These are phyloP conservation scores for Neoascochyta sp. DNA, from an alignment of 2,329 filamentous ascomycete species.

Conservation along the genomic window DNA sequence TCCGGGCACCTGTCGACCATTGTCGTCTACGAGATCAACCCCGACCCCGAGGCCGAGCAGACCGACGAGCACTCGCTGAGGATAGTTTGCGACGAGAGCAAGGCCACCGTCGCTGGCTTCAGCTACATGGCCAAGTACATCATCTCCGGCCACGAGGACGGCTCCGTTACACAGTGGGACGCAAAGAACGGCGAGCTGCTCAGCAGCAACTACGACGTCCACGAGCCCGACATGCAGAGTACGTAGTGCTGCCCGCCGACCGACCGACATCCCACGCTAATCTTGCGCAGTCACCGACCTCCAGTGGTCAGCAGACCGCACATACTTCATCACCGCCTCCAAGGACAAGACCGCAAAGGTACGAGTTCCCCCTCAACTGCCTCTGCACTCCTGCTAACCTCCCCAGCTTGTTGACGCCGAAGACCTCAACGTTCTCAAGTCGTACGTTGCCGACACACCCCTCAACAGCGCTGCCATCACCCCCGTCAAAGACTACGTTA, in stretches of 20 bases:
- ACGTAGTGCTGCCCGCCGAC: constrained; percentile 32
- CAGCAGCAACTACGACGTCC: constrained; percentile 72
- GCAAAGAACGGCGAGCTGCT: constrained; percentile 84
- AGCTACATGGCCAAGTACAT: constrained; percentile 94
- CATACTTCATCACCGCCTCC: constrained; percentile 96
- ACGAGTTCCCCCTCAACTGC: constrained; percentile 12
- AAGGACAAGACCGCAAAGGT: constrained; percentile 98
- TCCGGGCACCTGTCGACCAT: constrained; percentile 96
- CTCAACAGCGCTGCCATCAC: constrained; percentile 95
- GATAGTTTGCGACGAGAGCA: constrained; percentile 87
- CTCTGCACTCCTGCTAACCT: constrained; percentile 2
- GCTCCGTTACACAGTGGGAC: constrained; percentile 85
- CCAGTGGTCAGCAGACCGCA: constrained; percentile 89
- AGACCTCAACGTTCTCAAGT: constrained; percentile 89
- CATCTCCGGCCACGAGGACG: constrained; percentile 95
- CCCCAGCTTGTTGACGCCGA: constrained; percentile 72
- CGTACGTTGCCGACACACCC: constrained; percentile 85
- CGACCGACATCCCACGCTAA: constrained; percentile 49
- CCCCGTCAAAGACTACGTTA: constrained; percentile 94
- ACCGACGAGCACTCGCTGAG: constrained; percentile 75
- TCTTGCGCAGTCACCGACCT: constrained; percentile 83
- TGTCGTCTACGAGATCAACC: constrained; percentile 83
- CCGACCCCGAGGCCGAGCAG: constrained; percentile 79
- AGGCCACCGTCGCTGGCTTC: constrained; percentile 96
- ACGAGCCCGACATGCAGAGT: constrained; percentile 82